Evolutionary conservation across 345 rosid genomes (phyloP), one percentile per base, ranked within the genome.

Genomic region (Eucalyptus polybractea): DNA sequence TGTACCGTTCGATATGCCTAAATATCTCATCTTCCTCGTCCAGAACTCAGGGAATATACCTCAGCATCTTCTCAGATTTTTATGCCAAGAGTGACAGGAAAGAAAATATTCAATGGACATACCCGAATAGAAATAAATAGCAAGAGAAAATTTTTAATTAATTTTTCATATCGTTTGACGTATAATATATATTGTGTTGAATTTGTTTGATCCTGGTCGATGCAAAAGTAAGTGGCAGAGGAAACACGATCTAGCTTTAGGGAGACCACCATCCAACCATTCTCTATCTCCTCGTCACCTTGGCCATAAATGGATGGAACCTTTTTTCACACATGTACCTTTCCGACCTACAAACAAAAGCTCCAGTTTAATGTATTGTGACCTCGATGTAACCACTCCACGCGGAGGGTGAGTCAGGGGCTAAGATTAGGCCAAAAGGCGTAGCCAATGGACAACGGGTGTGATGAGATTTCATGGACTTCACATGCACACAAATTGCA

Each of bases 161-260:
- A 45, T 7, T 27, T n/a, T 12, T 15, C 40, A 10, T 86, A 2
- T 16, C 9, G 22, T n/a, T 3, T 31, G 60, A 31, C 9, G 1
- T 21, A 22, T 16, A 7, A 50, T 14, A 31, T 33, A 17, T 65
- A 17, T 42, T 2, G 10, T 11, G 86, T n/a, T 87, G 58, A 44
- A 19, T 37, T 42, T 90, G 17, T 50, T 13, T 54, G 37, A 87
- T 3, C 27, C 50, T 44, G 17, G 8, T 6, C 31, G 92, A 90
- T 76, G 91, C 91, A 65, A 31, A 89, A 88, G 92, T 90, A 86
- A 86, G 91, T 88, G 94, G 93, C 87, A 87, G 90, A 45, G 76
- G 90, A 87, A 86, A 37, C 81, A 60, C 13, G 85, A 91, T 89
- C 92, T 80, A 50, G 31, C 49, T 80, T 5, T 7, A 80, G 72